A percentile compares a stretch with the other conserved stretches of the same genome.
These are phyloP conservation scores for Debaryomyces castellii DNA, from an alignment of 805 yeast species.

Conservation along the genomic window DNA sequence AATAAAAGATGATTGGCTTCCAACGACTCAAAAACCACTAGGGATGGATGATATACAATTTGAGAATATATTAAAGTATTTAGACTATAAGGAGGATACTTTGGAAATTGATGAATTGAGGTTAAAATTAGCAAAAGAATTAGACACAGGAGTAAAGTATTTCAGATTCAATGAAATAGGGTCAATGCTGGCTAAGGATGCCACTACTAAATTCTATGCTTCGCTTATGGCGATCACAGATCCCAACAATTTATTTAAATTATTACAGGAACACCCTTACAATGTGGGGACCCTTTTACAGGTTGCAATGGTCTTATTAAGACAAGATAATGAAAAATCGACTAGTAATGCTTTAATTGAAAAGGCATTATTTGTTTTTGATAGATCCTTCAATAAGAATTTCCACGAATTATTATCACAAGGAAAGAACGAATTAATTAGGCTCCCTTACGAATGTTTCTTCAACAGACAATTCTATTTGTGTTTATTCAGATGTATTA, in stretches of 20 bases:
- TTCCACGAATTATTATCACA: conserved; percentile 45
- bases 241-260: conserved; percentile 64
- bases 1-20: conserved; percentile 79
- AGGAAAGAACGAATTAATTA: conserved; percentile 55
- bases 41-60: conserved; percentile 53
- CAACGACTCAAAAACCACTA: conserved; percentile 61
- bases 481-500: conserved; percentile 69
- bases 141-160: conserved; percentile 47
- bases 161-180: conserved; percentile 52
- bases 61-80: conserved; percentile 35
- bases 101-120: conserved; percentile 25
- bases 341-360: conserved; percentile 75
- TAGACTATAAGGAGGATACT: conserved; percentile 34
- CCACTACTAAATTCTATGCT: conserved; percentile 55
- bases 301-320: conserved; percentile 66
- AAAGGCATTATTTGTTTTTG: conserved; percentile 75
- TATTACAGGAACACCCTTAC: conserved; percentile 65
- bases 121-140: conserved; percentile 31
- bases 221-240: conserved; percentile 74
- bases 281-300: conserved; percentile 78
- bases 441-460: conserved; percentile 74
- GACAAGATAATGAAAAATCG: conserved; percentile 72
- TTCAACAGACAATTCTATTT: conserved; percentile 77
- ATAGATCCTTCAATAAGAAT: conserved; percentile 64
- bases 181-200: conserved; percentile 31